Percentiles rank a stretch among this genome's conserved stretches.
These are phyloP conservation scores for Aspergillus sp. DNA, from an alignment of 2,329 filamentous ascomycete species.

Conservation along the genomic window DNA sequence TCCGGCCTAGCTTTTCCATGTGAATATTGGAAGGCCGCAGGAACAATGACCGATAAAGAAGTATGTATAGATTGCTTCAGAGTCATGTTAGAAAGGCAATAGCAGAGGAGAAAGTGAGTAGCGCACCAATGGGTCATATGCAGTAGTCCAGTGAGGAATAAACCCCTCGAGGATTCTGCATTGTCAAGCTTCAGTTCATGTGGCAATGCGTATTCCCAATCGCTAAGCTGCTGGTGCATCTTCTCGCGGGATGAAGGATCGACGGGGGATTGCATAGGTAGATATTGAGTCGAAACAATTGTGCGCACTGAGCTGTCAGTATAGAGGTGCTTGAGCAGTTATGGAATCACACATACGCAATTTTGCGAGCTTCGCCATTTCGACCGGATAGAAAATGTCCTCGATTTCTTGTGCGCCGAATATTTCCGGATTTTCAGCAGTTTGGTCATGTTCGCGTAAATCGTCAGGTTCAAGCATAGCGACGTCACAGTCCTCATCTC, in stretches of 20 bases:
- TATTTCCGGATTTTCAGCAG: conserved; percentile 21
- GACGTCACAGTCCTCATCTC: conserved; percentile 51
- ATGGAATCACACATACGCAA: conserved; percentile 25
- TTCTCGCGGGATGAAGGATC: conserved; percentile 22
- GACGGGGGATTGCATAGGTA: conserved; percentile 23
- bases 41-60: conserved; percentile 46
- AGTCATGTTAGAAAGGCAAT: background rate
- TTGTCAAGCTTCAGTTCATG: conserved; percentile 32
- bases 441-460: conserved; percentile 32
- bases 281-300: conserved; percentile 39
- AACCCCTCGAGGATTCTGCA: conserved; percentile 28
- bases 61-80: conserved; percentile 44
- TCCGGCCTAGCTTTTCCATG: conserved; percentile 32
- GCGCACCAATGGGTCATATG: conserved; percentile 48
- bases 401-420: conserved; percentile 33
- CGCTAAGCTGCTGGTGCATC: conserved; percentile 32
- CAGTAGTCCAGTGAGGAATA: conserved; percentile 42
- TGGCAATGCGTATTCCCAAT: conserved; percentile 42
- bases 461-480: conserved; percentile 38
- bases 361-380: conserved; percentile 41
- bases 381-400: conserved; percentile 34
- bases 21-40: conserved; percentile 32
- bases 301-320: conserved; percentile 1
- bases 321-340: background rate
- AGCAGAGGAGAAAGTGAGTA: background rate